Evolutionary conservation across 495 filamentous ascomycete species (phyloP).

Genomic region (Parathielavia hyrcaniae): DNA sequence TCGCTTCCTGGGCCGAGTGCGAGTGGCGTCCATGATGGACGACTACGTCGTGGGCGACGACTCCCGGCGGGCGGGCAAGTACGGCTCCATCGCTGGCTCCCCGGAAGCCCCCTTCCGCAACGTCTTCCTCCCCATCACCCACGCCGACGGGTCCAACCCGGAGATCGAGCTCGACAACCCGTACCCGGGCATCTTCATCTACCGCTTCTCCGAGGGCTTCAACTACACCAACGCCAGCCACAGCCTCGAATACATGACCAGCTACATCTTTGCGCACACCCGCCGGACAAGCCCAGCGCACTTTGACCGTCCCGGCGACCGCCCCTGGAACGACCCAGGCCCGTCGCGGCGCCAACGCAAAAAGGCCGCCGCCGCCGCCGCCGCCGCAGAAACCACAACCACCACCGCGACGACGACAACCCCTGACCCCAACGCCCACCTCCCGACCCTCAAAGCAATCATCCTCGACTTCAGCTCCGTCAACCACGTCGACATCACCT

Average conservation of each 20-base stretch:
- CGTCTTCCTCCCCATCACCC: constrained; percentile 86
- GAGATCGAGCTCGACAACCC: constrained; percentile 70
- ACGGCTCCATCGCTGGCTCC: constrained; percentile 46
- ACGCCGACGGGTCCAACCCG: constrained; percentile 86
- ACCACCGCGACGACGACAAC: constrained; percentile 33
- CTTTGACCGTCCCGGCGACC: constrained; percentile 65
- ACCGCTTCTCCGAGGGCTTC: constrained; percentile 93
- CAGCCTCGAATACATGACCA: constrained; percentile 75
- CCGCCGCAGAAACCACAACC: constrained; percentile 28
- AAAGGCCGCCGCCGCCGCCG: constrained; percentile 36
- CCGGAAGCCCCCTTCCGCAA: constrained; percentile 48
- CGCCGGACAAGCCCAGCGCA: constrained; percentile 65
- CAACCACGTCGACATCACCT: constrained; percentile 94
- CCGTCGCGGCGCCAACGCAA: constrained; percentile 45
- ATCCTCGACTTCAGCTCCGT: constrained; percentile 95
- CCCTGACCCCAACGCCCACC: constrained; percentile 42
- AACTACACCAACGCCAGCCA: constrained; percentile 93
- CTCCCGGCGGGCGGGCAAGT: constrained; percentile 30
- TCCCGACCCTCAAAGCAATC: constrained; percentile 79
- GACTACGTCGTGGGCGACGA: constrained; percentile 67
- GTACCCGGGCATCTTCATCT: constrained; percentile 94
- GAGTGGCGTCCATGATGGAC: constrained; percentile 83
- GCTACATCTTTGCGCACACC: constrained; percentile 66
- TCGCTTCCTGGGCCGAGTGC: constrained; percentile 81
- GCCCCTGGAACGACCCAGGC: constrained; percentile 95